A percentile compares a stretch with the other conserved stretches of the same genome.
These are phyloP conservation scores for Trichoderma oligosporum DNA, from an alignment of 2,329 filamentous ascomycete genomes.

Conservation along the genomic window DNA sequence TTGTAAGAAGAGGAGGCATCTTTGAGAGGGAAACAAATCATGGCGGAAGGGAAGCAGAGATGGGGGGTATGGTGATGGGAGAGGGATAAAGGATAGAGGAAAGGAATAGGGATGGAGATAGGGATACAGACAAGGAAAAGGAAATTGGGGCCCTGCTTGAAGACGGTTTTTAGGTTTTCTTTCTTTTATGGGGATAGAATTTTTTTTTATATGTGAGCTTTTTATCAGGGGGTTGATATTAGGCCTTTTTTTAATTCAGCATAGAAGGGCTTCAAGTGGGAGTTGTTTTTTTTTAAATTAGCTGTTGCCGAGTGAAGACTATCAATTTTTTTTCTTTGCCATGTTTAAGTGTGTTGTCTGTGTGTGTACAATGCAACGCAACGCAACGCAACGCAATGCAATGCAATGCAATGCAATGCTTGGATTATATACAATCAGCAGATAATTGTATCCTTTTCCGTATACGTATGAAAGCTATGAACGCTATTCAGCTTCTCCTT, in stretches of 20 bases:
- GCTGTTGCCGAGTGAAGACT: constrained; percentile 3
- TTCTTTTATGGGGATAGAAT: constrained; percentile 13
- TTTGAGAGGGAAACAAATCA: not conserved
- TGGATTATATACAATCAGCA: not conserved
- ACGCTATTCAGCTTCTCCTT: not conserved
- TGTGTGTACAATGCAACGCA: too few species aligned
- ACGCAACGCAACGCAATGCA: too few species aligned
- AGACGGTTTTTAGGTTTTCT: not conserved
- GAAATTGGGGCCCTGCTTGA: not conserved
- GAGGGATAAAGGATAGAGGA: not conserved
- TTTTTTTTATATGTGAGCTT: not conserved
- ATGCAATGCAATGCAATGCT: not conserved
- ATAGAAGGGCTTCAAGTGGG: constrained; percentile 11
- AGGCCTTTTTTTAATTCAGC: constrained; percentile 10
- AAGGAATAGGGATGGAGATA: not conserved
- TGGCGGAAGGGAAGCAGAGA: not conserved
- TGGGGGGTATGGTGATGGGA: not conserved
- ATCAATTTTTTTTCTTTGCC: too few species aligned
- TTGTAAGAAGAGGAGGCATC: constrained; percentile 28
- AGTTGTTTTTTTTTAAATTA: constrained; percentile 7
- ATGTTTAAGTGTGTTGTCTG: too few species aligned
- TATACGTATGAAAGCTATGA: not conserved
- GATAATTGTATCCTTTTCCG: not conserved
- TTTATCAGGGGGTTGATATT: not conserved
- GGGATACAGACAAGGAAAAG: not conserved